Conservation (phyloP, 2,329 filamentous ascomycete genomes). For the Saccharata proteae region DNA sequence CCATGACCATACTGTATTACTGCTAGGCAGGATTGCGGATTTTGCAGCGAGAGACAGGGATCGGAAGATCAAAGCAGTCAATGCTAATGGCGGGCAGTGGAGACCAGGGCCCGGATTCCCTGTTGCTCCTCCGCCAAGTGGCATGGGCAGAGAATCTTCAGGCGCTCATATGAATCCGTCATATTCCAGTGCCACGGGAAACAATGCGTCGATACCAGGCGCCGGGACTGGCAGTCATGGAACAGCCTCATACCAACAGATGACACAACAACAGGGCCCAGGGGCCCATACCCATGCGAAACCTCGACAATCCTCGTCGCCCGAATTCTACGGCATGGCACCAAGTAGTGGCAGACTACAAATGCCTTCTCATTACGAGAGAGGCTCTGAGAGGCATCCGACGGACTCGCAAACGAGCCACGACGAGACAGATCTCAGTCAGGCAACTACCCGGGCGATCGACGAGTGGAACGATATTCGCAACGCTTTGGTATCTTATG, state of each 20-base stretch:
- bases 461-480: conserved; percentile 69
- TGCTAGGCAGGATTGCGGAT: conserved; percentile 67
- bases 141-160: neutral
- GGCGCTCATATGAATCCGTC: neutral
- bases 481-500: conserved; percentile 56
- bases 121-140: conserved; percentile 8
- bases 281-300: neutral
- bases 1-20: conserved; percentile 73
- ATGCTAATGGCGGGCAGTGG: conserved; percentile 46
- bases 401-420: conserved; percentile 28
- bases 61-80: conserved; percentile 61
- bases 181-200: neutral
- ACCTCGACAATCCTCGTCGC: conserved; percentile 1
- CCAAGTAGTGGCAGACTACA: conserved; percentile 22
- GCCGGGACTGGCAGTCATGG: conserved; percentile 1
- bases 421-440: conserved; percentile 42
- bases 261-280: conserved; percentile 2
- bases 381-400: conserved; percentile 1
- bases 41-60: conserved; percentile 67
- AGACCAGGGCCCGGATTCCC: conserved; percentile 38
- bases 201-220: neutral
- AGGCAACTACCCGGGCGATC: conserved; percentile 56
- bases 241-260: neutral
- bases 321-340: conserved; percentile 42
- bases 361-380: conserved; percentile 6